phyloP scores from a whole-genome alignment of 352 stramenopile species.

The Globisporangium paddicum region DNA sequence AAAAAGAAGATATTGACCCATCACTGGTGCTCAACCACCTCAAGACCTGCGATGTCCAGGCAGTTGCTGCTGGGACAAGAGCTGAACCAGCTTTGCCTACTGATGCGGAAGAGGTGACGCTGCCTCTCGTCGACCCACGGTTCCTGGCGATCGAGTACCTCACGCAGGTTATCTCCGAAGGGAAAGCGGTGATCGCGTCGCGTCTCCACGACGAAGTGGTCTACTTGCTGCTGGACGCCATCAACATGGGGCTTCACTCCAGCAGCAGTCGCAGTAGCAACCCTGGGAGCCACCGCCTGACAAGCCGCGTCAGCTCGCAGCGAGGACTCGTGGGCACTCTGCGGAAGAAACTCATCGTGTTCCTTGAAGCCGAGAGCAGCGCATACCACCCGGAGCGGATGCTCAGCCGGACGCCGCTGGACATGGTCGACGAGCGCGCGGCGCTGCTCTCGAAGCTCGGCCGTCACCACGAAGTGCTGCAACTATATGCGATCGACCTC shows the following conservation, averaged over 20 bases:
- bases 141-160: slow-evolving; percentile 81
- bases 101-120: slow-evolving; percentile 3
- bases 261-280: neutral
- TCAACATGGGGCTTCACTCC: slow-evolving; percentile 32
- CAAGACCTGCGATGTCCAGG: slow-evolving; percentile 47
- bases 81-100: slow-evolving; percentile 6
- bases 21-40: slow-evolving; percentile 57
- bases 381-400: slow-evolving; percentile 78
- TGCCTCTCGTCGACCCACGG: slow-evolving; percentile 57
- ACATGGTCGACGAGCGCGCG: slow-evolving; percentile 82
- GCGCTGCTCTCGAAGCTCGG: slow-evolving; percentile 69
- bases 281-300: slow-evolving; percentile 24
- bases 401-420: slow-evolving; percentile 59
- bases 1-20: slow-evolving; percentile 61
- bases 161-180: slow-evolving; percentile 57
- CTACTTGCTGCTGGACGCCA: slow-evolving; percentile 72
- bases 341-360: slow-evolving; percentile 57
- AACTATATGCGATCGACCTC: slow-evolving; percentile 75
- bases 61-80: neutral
- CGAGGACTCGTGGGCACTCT: slow-evolving; percentile 49
- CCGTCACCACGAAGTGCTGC: slow-evolving; percentile 74
- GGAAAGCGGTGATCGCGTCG: slow-evolving; percentile 22
- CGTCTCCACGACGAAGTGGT: slow-evolving; percentile 77
- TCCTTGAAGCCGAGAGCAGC: slow-evolving; percentile 49
- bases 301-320: slow-evolving; percentile 53